Base-by-base conservation (phyloP, 2,329 filamentous ascomycete genomes). In the Aspergillus novoparasiticus region DNA sequence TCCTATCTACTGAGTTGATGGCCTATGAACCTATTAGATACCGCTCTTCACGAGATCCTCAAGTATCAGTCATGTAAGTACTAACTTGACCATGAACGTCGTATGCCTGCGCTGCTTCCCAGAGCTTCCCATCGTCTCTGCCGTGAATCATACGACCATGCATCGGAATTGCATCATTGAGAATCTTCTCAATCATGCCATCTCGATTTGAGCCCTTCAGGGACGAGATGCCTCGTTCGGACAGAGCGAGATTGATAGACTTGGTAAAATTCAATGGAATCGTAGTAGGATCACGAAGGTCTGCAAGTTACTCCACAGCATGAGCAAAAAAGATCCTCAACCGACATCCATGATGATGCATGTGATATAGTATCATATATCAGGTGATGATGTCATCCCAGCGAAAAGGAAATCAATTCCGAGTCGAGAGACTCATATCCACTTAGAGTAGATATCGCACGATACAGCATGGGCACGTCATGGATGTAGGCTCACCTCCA, bases 211-310 rank as follows among this genome's bases (percentile, higher is more conserved):
- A 87, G 70, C 91, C 83, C 58, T 87, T 86, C 79, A 99, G 89
- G 26, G 94, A 92, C 76, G 95, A 91, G 76, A 98, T 94, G 36
- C 95, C 95, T 63, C 95, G 89, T 76, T 98, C 94, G 0, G 95
- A 98, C 0, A 99, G 84, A 26, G 95, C 94, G 60, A 99, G 82
- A 75, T 99, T 99, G 82, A 99, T 99, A n/a, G 95, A 98, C 77
- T 93, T 96, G 64, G 94, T 96, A 75, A 97, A 97, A 79, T 97
- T 97, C 65, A 98, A 84, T 3, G 94, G 94, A 34, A 89, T 88
- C 0, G 92, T 97, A 2, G 87, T 86, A 2, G 91, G 89, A 75
- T 96, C 89, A 46, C 95, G 89, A 56, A 98, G 88, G 81, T 99
- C 95, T 98, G 62, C 32, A 41, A 57, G 34, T 53, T 55, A 62